Percentiles rank a stretch among this genome's conserved stretches.
Conservation (phyloP, 2,329 filamentous ascomycete species). For the Trichophaea hybrida region DNA sequence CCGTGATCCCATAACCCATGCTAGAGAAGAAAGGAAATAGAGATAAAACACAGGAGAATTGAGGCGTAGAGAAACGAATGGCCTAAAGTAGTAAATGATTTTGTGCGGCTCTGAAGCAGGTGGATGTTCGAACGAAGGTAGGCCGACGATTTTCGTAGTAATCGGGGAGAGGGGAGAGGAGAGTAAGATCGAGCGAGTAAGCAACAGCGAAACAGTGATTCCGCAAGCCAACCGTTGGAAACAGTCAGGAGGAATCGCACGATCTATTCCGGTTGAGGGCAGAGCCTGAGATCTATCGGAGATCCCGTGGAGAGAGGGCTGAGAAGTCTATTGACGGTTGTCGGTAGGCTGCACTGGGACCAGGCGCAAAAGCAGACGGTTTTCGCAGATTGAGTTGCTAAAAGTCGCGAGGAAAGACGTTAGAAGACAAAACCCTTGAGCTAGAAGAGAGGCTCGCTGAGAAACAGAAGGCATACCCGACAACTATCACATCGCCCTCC, state of each 20-base stretch:
- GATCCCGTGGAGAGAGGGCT: background rate
- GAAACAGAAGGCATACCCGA: slow-evolving; percentile 11
- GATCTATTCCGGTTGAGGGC: background rate
- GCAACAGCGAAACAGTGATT: background rate
- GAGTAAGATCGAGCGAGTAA: background rate
- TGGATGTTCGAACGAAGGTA: background rate
- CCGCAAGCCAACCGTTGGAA: background rate
- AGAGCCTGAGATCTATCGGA: background rate
- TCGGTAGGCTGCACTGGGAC: slow-evolving; percentile 6
- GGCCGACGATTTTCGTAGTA: background rate
- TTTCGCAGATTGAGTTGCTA: slow-evolving; percentile 24
- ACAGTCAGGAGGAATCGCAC: background rate
- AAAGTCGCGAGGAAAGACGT: background rate
- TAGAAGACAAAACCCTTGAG: background rate
- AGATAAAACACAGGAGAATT: no score
- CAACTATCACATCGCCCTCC: slow-evolving; percentile 22
- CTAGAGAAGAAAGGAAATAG: no score
- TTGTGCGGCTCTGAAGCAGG: no score
- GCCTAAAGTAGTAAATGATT: no score
- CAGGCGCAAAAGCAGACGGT: slow-evolving; percentile 13
- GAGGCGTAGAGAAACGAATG: no score
- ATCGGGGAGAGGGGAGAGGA: background rate
- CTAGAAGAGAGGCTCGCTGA: background rate
- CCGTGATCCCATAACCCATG: no score
- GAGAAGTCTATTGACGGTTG: slow-evolving; percentile 20